Evolutionary conservation across 306 rosid species (phyloP), one percentile per base, ranked within the genome.

Genomic region (Albizia julibrissin): DNA sequence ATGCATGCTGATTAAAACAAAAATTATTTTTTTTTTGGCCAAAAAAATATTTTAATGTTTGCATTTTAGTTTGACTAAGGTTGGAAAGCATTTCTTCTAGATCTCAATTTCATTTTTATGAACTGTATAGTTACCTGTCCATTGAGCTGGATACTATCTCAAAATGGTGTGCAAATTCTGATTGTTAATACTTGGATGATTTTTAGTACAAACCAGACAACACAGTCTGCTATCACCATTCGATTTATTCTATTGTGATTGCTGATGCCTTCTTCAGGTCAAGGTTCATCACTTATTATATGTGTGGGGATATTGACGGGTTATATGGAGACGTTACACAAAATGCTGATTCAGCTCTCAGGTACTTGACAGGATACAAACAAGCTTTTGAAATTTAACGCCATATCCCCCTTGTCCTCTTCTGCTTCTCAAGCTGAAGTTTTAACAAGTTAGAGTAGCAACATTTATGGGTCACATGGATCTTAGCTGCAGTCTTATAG

Each of bases 231-330:
- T 34, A 68, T 67, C 72, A 44, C 66, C 54, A n/a, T 74, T 69
- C 31, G 75, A 26, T 85, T 74, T 81, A 64, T 84, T 76, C 67
- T 78, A 40, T 69, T 81, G 74, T 80, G 82, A 88, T 79, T 66
- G 52, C 50, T 72, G 70, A 19, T 85, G 65, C 81, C 39, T 83
- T 81, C 86, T 88, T 68, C 97, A 95, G 99, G 99, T 84, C 99
- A 95, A 84, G 99, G 99, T 76, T 93, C 99, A 26, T 92, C 96
- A 80, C 88, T 93, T 70, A 92, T 95, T 80, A 90, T 95, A 76
- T 95, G 99, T 34, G 97, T 95, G 52, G 97, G 95, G 84, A 95
- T 95, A 86, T 85, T 95, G 90, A 91, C 93, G 43, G 98, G 99
- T 79, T 95, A 95, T 84, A 92, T 92, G 76, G 99, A 93, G 86